Evolutionary conservation across 2,329 filamentous ascomycete species (phyloP), one percentile per base, ranked within the genome.

Genomic region (Aspergillus felis): DNA sequence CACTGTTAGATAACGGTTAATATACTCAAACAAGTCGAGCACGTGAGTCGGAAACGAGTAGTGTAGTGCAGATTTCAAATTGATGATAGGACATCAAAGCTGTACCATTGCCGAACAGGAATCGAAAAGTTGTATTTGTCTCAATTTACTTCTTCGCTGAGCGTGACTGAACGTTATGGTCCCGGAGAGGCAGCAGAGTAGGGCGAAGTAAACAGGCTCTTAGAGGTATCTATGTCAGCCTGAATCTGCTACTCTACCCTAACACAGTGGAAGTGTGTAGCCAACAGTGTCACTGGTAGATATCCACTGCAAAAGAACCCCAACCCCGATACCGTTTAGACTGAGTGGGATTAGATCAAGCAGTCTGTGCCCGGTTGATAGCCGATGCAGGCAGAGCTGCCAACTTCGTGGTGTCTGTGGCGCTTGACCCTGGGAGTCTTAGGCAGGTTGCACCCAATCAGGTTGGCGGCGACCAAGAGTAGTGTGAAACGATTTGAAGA

Each of bases 321-420:
- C 47, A 56, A 60, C 48, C 59, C 61, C 59, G 61, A 65, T 64
- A 55, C 51, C 62, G 64, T 65, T 62, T 66, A 66, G 64, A 57
- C 61, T 38, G 48, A 53, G 48, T 28, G 42, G 55, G 54, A 56
- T 41, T 50, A 57, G 64, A 66, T 59, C 60, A 60, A 57, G 54
- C 51, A 51, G 54, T 55, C 52, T 54, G 61, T n/a, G 32, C 32
- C 32, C 17, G 32, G 32, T 38, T 38, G 32, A 38, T 38, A 55
- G 50, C 52, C 49, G 55, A 58, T 58, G 60, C 64, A 68, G 58
- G 63, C 66, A 67, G 59, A 64, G 61, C 61, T 63, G 57, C 60
- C 50, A 58, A 53, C 55, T 61, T 59, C 58, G 60, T 55, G 62
- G 63, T 54, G 59, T 51, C 57, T 35, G 62, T 63, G 62, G 59